Evolutionary conservation across 139 green algal genomes (phyloP), one percentile per base, ranked within the genome.

Genomic region (Micractinium sp.): DNA sequence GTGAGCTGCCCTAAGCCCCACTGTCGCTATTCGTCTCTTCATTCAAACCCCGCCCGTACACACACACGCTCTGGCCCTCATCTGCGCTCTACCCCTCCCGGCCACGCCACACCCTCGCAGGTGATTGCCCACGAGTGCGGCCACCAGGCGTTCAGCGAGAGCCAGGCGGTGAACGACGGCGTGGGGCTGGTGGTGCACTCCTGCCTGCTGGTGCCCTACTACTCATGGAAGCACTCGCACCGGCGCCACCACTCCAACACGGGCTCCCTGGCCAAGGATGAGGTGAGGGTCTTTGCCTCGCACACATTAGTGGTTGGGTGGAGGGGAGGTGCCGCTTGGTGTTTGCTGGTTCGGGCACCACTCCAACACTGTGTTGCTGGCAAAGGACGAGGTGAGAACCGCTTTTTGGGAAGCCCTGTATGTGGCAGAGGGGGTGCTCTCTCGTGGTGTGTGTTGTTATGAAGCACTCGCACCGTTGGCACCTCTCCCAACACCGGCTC

Each of bases 211-310:
- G 96, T 98, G 35, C 96, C 96, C 22, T 98, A 98, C 89, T 98
- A 94, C 87, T 95, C 91, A 31, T 98, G 96, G 96, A 99, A 99
- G 95, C 96, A 98, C 91, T 97, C 93, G 4, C 97, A 99, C 91
- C 89, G 95, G 18, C 91, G 97, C 20, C 97, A 99, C 90, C 97
- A 99, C 92, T 94, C 93, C 85, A 97, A 98, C 94, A 99, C 96
- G 19, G 95, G 93, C 80, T 95, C 79, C 89, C 33, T 96, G 18
- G 92, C 89, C 19, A 93, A 94, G 35, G 97, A 99, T 88, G 97
- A 99, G 95, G 97, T 87, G 38, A 7, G 82, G 76, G 47, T 9
- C 5, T 9, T 56, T 53, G 33, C 2, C 7, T 53, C 15, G 47
- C 27, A 38, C 16, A 38, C 39, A n/a, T n/a, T n/a, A n/a, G 69